Evolutionary conservation across 2,329 filamentous ascomycete genomes (phyloP), one percentile per base, ranked within the genome.

Genomic region (Magnaporthiopsis rhizophila): DNA sequence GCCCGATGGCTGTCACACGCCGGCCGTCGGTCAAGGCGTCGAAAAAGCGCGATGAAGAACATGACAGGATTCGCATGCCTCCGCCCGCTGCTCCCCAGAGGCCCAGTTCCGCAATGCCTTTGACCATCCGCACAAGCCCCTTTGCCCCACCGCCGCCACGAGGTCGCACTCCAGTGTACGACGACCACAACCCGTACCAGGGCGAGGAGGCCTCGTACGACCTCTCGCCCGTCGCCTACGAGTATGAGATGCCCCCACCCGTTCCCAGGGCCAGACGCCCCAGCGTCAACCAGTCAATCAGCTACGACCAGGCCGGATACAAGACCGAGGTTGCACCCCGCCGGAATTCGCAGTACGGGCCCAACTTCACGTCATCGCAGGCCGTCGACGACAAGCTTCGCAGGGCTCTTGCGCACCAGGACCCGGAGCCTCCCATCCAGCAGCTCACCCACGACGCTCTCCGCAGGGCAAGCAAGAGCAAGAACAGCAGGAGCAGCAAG

Each of bases 361-460:
- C 72, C 21, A 72, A 70, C 38, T 73, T 32, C 30, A 32, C 45
- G 24, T 12, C 30, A 24, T 28, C 73, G 69, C 64, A 75, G 68
- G 32, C 74, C 76, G 58, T 53, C 18, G 74, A 80, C 57, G 72
- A 75, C 62, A 79, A 83, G 67, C 66, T 82, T 6, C 75, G 75
- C 26, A 70, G 75, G 65, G 81, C 81, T 36, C 69, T 75, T 26
- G 72, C 71, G 30, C 87, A 88, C 70, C 85, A 86, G 69, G 79
- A 85, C 24, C 78, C 81, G 11, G 45, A 53, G 45, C 45, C 45
- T 53, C 45, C 45, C 45, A 53, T 53, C 38, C 38, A 45, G 45
- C 45, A 53, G 18, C 45, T 88, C 64, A 88, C 86, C 3, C 81
- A 80, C 2, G 85, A 86, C 65, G 75, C 78, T 15, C 76, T 89